Evolutionary conservation across 1,284 basidiomycete genomes (phyloP).

Genomic region (Leccinum solheimii): DNA sequence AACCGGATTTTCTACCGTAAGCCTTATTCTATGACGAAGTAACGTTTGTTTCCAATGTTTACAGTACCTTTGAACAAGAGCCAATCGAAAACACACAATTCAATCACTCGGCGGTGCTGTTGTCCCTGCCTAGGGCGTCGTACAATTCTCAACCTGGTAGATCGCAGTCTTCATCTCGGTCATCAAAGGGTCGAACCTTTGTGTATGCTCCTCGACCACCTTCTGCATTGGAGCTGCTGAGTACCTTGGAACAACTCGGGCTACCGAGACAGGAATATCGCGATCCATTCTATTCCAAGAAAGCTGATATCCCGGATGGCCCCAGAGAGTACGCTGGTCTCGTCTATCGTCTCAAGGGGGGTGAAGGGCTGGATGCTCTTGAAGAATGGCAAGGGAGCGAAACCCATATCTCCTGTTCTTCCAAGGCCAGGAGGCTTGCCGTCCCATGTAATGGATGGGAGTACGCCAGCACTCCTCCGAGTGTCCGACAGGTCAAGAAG

Average conservation of each 20-base stretch:
- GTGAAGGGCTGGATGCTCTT: conserved; percentile 50
- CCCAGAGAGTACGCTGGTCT: conserved; percentile 82
- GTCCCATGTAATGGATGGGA: conserved; percentile 64
- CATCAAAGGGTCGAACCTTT: conserved; percentile 14
- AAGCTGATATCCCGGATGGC: conserved; percentile 66
- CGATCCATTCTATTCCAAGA: conserved; percentile 78
- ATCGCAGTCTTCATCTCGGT: conserved; percentile 7
- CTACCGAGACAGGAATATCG: conserved; percentile 70
- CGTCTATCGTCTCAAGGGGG: conserved; percentile 68
- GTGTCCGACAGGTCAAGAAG: conserved; percentile 46
- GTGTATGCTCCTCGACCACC: conserved; percentile 61
- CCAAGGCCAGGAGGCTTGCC: conserved; percentile 2
- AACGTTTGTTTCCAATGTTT: background rate
- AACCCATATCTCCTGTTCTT: conserved; percentile 4
- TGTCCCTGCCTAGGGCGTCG: conserved; percentile 20
- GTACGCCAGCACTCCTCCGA: conserved; percentile 68
- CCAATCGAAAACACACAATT: background rate
- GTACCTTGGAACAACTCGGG: conserved; percentile 51
- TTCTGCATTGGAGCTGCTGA: conserved; percentile 48
- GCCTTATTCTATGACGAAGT: background rate
- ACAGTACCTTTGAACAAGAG: conserved; percentile 25
- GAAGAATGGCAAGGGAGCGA: conserved; percentile 50
- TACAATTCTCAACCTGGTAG: conserved; percentile 12
- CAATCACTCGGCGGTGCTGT: background rate
- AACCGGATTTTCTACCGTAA: conserved; percentile 26